Conservation (phyloP, 495 filamentous ascomycete genomes). For the Penicillium antarcticum region DNA sequence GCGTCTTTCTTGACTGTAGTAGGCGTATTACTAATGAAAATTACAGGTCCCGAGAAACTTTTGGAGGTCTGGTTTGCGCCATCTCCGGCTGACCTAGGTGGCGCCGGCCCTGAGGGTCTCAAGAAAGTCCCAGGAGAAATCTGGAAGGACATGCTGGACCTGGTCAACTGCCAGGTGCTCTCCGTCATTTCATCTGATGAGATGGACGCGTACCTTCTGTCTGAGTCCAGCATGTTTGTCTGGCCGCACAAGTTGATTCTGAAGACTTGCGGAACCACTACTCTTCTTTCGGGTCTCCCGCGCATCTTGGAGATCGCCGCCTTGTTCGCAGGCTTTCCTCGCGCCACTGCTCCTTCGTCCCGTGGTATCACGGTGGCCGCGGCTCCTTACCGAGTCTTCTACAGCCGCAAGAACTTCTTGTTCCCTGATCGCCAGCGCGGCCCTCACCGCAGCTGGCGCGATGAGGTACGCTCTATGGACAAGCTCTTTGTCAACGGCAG, state of each 20-base stretch:
- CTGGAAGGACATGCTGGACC: constrained; percentile 96
- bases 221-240: constrained; percentile 99
- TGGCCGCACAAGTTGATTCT: constrained; percentile 98
- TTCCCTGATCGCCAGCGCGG: constrained; percentile 93
- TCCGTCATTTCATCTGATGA: constrained; percentile 93
- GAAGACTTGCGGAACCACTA: constrained; percentile 98
- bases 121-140: constrained; percentile 79
- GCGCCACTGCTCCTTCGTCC: constrained; percentile 46
- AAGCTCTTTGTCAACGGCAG: constrained; percentile 86
- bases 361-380: constrained; percentile 66
- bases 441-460: constrained; percentile 95
- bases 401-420: constrained; percentile 97
- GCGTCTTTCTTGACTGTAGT: neutral
- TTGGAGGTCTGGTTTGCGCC: constrained; percentile 98
- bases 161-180: constrained; percentile 97
- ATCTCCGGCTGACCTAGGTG: constrained; percentile 68
- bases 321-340: constrained; percentile 79
- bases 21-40: constrained; percentile 5
- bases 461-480: constrained; percentile 91
- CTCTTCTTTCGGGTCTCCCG: constrained; percentile 81
- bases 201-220: constrained; percentile 95
- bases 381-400: constrained; percentile 93
- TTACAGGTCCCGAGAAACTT: constrained; percentile 86
- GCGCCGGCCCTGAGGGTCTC: constrained; percentile 69
- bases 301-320: constrained; percentile 90